A percentile compares a stretch with the other conserved stretches of the same genome.
These are phyloP conservation scores for Chaetomium tenue DNA, from an alignment of 495 filamentous ascomycete genomes.

Conservation along the genomic window DNA sequence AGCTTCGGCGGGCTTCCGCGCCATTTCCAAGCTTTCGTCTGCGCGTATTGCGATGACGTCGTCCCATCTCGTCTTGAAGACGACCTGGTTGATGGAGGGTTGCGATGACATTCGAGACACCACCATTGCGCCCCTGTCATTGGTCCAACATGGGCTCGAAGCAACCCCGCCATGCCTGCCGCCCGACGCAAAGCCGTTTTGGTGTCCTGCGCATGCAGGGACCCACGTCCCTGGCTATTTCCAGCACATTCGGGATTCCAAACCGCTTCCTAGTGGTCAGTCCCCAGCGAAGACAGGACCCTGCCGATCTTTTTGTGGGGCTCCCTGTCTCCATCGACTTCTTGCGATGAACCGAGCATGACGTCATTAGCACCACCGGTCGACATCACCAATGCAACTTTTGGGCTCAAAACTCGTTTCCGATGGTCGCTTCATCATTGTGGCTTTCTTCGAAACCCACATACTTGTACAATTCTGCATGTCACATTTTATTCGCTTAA, in stretches of 20 bases:
- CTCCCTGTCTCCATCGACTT: not conserved
- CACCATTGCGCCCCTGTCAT: conserved; percentile 17
- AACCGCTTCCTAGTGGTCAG: not conserved
- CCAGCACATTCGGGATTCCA: not conserved
- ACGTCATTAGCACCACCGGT: conserved; percentile 14
- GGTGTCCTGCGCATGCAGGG: conserved; percentile 11
- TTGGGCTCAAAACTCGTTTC: not conserved
- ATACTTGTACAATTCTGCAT: not conserved
- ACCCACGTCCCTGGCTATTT: conserved; percentile 13
- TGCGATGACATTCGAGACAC: conserved; percentile 17
- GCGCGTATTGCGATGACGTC: conserved; percentile 26
- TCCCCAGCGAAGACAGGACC: conserved; percentile 14
- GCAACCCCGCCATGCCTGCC: not conserved
- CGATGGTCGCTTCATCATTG: not conserved
- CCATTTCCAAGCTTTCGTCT: conserved; percentile 2
- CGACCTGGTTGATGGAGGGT: conserved; percentile 10
- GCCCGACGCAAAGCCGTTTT: no score
- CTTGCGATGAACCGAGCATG: conserved; percentile 3
- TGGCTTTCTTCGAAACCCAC: not conserved
- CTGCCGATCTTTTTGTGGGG: conserved; percentile 10
- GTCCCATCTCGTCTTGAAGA: conserved; percentile 1
- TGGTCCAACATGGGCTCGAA: conserved; percentile 15
- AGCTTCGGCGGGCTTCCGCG: conserved; percentile 6
- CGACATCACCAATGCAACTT: not conserved
- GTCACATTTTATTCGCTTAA: not conserved